Base-by-base conservation (phyloP, 208 protist species). In the Acanthamoeba culbertsoni region DNA sequence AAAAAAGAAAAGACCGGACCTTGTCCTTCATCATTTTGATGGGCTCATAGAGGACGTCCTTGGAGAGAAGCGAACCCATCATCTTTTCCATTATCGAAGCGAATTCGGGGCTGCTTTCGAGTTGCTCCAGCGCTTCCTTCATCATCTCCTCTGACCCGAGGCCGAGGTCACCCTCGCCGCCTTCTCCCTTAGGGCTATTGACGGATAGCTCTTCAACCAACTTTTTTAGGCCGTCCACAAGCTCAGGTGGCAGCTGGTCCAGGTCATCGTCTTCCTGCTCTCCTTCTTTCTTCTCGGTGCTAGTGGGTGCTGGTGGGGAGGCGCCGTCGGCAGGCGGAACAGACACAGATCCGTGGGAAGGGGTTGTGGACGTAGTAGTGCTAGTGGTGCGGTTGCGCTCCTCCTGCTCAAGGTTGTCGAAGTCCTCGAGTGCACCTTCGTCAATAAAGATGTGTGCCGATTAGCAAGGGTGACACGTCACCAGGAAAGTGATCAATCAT, bases 31-130 rank as follows among this genome's bases (percentile, higher is more conserved):
- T 79, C 35, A 71, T 33, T 48, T 93, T 93, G 37, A 93, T 93
- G 53, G 90, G 90, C 45, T 93, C 90, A 26, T 93, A 93, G 68
- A 93, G 90, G 45, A 93, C 40, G 2, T 93, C 90, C 43, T 86
- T 79, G 43, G 65, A 86, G 28, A 93, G 53, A 5, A 93, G 48
- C 20, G 37, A 48, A 28, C 42, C 45, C 90, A 93, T 63, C 90
- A 93, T 93, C 46, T 86, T 93, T 53, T 86, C 71, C 90, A 93
- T 93, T 23, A 86, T 37, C 14, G n/a, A 45, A 16, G 37, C 42
- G 51, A 93, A 93, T n/a, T 79, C 68, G 20, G 90, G 90, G 35
- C 31, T 63, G 88, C 59, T 79, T 23, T 92, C 59, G 28, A 92
- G 48, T 43, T 92, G 88, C 35, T 92, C 88, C 62, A 79, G 55